Percentiles rank a stretch among this genome's conserved stretches.
phyloP scores from a whole-genome alignment of 2,329 filamentous ascomycete species.

The Rutstroemia sp. region DNA sequence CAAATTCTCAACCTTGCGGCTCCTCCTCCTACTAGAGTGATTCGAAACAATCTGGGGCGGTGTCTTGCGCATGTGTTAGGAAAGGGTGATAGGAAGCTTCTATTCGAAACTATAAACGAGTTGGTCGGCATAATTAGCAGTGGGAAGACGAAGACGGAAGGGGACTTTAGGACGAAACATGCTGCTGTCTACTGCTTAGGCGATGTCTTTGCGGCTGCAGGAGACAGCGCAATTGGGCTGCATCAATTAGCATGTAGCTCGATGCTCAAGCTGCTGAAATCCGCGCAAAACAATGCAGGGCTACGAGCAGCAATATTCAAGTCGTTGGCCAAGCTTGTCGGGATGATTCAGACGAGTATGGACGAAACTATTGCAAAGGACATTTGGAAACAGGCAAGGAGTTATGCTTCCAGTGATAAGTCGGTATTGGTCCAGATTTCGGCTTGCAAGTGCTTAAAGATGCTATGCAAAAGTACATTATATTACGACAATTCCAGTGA shows the following conservation, averaged over 20 bases:
- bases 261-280: conserved; percentile 73
- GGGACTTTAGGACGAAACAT: conserved; percentile 73
- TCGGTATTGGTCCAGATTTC: conserved; percentile 71
- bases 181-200: conserved; percentile 82
- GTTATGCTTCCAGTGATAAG: conserved; percentile 70
- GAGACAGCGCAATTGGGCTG: conserved; percentile 83
- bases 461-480: conserved; percentile 61
- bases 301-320: conserved; percentile 71
- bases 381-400: conserved; percentile 86
- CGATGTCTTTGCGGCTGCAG: conserved; percentile 83
- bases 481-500: conserved; percentile 87
- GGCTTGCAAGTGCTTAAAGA: conserved; percentile 72
- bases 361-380: conserved; percentile 84
- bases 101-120: conserved; percentile 94
- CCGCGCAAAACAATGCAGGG: conserved; percentile 71
- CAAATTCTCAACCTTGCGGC: conserved; percentile 79
- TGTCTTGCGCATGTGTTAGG: conserved; percentile 78
- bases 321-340: conserved; percentile 67
- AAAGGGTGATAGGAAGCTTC: conserved; percentile 79
- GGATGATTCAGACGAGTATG: conserved; percentile 67
- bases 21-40: conserved; percentile 77
- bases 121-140: conserved; percentile 64
- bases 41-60: conserved; percentile 80
- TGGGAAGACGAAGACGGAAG: conserved; percentile 67
- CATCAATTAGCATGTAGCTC: conserved; percentile 67